Evolutionary conservation across 2,329 filamentous ascomycete genomes (phyloP).

Genomic region (Trichoderma sp.): DNA sequence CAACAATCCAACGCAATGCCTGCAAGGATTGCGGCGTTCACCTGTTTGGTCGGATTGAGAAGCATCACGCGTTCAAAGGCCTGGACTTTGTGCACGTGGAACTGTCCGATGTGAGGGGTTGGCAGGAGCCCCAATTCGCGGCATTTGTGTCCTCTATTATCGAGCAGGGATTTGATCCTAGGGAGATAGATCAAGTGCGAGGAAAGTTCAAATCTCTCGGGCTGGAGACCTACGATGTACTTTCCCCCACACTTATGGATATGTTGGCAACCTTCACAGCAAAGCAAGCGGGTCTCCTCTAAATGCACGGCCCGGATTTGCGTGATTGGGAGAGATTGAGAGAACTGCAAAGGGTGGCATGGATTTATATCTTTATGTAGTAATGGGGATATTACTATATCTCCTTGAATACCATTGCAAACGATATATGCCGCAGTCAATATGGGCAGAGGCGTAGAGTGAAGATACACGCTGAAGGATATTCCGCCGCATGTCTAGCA

Average conservation of each 20-base stretch:
- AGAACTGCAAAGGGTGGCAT: neutral
- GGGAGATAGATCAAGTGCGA: neutral
- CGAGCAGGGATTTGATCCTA: neutral
- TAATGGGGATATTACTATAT: neutral
- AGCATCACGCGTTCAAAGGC: neutral
- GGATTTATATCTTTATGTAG: neutral
- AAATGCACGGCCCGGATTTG: neutral
- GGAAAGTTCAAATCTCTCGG: neutral
- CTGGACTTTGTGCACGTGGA: neutral
- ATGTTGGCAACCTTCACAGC: neutral
- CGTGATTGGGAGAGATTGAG: neutral
- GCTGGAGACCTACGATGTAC: neutral
- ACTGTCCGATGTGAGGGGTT: neutral
- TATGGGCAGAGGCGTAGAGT: too few relatives aligned
- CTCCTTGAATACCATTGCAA: too few relatives aligned
- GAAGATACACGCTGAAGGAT: too few relatives aligned
- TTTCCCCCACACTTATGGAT: neutral
- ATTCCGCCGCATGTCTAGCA: too few relatives aligned
- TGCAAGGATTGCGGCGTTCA: neutral
- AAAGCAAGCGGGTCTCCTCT: neutral
- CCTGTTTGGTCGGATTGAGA: neutral
- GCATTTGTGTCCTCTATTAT: neutral
- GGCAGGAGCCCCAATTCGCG: neutral
- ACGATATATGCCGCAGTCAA: too few relatives aligned
- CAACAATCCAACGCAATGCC: neutral